A percentile compares a stretch with the other conserved stretches of the same genome.
Conservation (phyloP, 257 asterid species). For the Nicotiana tomentosiformis region DNA sequence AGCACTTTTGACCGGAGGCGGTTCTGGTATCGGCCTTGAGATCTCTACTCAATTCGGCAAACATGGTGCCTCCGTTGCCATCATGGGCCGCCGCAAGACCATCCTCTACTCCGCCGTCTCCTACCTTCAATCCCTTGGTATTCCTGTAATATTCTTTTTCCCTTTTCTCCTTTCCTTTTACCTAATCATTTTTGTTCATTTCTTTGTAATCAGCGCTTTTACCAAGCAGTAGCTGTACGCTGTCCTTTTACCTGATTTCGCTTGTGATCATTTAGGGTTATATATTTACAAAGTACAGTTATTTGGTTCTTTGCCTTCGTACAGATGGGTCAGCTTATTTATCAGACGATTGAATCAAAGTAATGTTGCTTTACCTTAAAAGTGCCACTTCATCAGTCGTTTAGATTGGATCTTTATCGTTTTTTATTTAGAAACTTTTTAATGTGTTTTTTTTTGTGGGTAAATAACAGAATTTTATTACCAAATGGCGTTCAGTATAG, state of each 20-base stretch:
- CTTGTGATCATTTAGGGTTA: neutral
- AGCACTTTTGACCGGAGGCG: conserved; percentile 86
- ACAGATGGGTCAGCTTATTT: too few relatives aligned
- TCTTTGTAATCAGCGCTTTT: neutral
- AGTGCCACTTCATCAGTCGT: neutral
- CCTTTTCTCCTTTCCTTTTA: neutral
- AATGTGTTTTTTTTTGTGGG: neutral
- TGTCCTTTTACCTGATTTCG: neutral
- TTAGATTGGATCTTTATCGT: neutral
- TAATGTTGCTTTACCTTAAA: neutral
- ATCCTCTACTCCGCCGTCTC: conserved; percentile 70
- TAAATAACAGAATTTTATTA: too few relatives aligned
- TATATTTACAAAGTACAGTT: neutral
- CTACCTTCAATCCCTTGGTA: conserved; percentile 59
- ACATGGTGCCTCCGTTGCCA: conserved; percentile 85
- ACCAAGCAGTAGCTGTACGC: too few relatives aligned
- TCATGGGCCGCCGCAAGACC: conserved; percentile 86
- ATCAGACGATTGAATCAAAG: neutral
- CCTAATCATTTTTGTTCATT: neutral
- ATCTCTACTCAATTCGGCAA: conserved; percentile 71
- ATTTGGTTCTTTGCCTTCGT: neutral
- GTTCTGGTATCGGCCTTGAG: conserved; percentile 84
- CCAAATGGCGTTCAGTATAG: too few relatives aligned
- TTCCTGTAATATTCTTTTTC: conserved; percentile 31
- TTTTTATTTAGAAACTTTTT: neutral